phyloP scores from a whole-genome alignment of 768 basidiomycete species.

The Suillus spraguei region DNA sequence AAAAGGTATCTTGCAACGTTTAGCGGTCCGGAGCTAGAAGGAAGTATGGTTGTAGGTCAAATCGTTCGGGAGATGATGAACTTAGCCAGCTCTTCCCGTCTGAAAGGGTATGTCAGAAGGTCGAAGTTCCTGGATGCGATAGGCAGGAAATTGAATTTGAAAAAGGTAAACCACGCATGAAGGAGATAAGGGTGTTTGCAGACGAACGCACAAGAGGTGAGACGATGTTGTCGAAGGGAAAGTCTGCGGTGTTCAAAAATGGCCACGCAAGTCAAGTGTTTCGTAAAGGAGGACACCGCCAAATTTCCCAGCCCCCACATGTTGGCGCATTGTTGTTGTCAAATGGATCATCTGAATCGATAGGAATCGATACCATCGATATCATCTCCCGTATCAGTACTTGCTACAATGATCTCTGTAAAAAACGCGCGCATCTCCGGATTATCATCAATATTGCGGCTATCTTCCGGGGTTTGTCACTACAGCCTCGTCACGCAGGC shows the following conservation, averaged over 20 bases:
- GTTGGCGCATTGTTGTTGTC: background rate
- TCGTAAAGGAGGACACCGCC: background rate
- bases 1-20: slow-evolving; percentile 3
- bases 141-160: slow-evolving; percentile 3
- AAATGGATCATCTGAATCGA: slow-evolving; percentile 1
- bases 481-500: background rate
- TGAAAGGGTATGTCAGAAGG: background rate
- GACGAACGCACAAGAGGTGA: slow-evolving; percentile 1
- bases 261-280: background rate
- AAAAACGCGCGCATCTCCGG: slow-evolving; percentile 3
- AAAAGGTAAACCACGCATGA: background rate
- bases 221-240: background rate
- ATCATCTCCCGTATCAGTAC: slow-evolving; percentile 2
- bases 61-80: background rate
- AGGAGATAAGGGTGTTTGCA: slow-evolving; percentile 1
- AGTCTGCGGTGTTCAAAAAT: background rate
- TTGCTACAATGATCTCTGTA: background rate
- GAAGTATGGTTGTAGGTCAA: background rate
- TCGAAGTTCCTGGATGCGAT: slow-evolving; percentile 1
- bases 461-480: background rate
- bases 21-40: background rate
- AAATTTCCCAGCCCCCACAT: background rate
- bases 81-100: background rate
- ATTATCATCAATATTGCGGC: background rate
- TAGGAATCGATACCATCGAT: slow-evolving; percentile 1